Base-by-base conservation (phyloP, 2,329 filamentous ascomycete species). In the Cladosporium sphaerospermum region DNA sequence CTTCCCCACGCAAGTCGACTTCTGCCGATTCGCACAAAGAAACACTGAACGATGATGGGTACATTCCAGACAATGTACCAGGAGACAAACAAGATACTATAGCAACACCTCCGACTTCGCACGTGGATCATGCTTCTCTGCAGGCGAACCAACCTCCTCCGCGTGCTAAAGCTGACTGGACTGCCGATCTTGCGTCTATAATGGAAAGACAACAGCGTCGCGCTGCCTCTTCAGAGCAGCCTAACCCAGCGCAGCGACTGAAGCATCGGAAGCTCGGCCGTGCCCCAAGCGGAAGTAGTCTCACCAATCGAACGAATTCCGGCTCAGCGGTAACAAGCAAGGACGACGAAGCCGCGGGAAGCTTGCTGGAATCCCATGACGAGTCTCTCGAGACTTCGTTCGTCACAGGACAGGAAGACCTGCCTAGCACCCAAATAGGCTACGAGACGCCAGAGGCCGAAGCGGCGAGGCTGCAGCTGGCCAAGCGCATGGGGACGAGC, bases 361-460 rank as follows among this genome's bases (percentile, higher is more conserved):
- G 23, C 23, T 7, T 28, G 23, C 23, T 28, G 23, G 23, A 7
- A 28, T 28, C 23, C 23, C 23, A 28, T 7, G 23, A 28, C 7
- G 23, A 28, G 23, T 5, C 23, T 28, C 23, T 3, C 23, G 23
- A 28, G 23, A 7, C 23, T 28, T 28, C 23, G 23, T 28, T 28
- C 23, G 23, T 28, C 5, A 28, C 4, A 28, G 52, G 56, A 28
- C 40, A 42, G 14, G 40, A 43, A 32, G 40, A 43, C 5, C 58
- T 63, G 11, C 62, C 62, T 7, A 61, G 66, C 48, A 69, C 68
- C 41, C 66, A 69, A 56, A 61, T 70, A 16, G 66, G 62, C 1
- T 70, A 70, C 45, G 67, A 68, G 19, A 62, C 59, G 0, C 59
- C 61, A 11, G 67, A 67, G 10, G 62, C 63, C 4, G 64, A 62